Percentiles rank a stretch among this genome's conserved stretches.
These are phyloP conservation scores for Hymenoscyphus albidus DNA, from an alignment of 2,329 filamentous ascomycete genomes.

Conservation along the genomic window DNA sequence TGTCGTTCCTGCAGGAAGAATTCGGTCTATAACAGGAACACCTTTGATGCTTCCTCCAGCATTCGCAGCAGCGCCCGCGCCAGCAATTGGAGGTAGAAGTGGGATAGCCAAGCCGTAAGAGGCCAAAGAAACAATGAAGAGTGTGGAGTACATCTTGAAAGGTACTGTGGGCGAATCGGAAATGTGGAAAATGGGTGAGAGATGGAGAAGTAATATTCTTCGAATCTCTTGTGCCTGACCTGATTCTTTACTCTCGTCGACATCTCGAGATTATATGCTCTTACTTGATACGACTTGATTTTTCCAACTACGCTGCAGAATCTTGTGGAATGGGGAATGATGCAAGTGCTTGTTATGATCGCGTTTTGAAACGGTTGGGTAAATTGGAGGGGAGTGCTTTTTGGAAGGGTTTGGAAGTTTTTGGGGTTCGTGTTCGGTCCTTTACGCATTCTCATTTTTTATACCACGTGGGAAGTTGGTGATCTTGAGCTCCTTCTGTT, in stretches of 20 bases:
- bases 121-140: neutral
- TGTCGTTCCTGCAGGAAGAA: neutral
- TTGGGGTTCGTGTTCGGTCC: neutral
- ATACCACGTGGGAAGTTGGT: neutral
- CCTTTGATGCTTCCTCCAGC: neutral
- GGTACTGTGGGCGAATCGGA: neutral
- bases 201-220: neutral
- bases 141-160: neutral
- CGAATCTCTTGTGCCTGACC: neutral
- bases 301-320: neutral
- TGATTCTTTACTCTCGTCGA: neutral
- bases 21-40: neutral
- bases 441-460: neutral
- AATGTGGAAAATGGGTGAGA: neutral
- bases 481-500: neutral
- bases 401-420: too few relatives aligned
- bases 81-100: neutral
- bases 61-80: neutral
- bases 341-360: neutral
- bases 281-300: neutral
- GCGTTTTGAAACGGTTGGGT: neutral
- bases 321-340: neutral
- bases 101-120: neutral
- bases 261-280: neutral
- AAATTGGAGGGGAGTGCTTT: neutral